These are phyloP conservation scores for Pseudopithomyces chartarum DNA, from an alignment of 2,329 filamentous ascomycete species.

Conservation along the genomic window DNA sequence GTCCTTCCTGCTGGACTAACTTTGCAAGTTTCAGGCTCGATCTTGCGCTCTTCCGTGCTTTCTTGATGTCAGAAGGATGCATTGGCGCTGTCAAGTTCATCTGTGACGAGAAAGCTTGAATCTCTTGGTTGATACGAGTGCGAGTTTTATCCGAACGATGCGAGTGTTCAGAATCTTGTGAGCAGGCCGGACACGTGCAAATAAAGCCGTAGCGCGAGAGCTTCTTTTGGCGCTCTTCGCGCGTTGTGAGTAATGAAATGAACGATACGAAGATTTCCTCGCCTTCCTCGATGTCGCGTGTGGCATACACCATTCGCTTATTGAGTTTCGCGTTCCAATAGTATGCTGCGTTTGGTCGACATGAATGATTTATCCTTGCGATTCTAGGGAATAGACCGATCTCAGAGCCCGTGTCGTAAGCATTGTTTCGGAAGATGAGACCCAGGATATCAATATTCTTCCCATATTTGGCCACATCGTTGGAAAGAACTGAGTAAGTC, in stretches of 20 bases:
- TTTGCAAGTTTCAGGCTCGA: constrained; percentile 31
- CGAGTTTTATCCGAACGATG: constrained; percentile 33
- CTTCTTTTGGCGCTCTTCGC: constrained; percentile 35
- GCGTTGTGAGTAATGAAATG: constrained; percentile 38
- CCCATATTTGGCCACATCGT: constrained; percentile 14
- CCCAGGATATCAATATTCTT: constrained; percentile 27
- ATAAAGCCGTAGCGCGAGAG: constrained; percentile 43
- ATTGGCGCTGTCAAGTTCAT: constrained; percentile 26
- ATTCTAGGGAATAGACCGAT: constrained; percentile 42
- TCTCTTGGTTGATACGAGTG: constrained; percentile 29
- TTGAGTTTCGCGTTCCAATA: constrained; percentile 41
- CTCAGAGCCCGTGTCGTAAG: constrained; percentile 38
- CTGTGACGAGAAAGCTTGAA: constrained; percentile 32
- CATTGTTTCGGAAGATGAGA: constrained; percentile 42
- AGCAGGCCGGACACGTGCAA: constrained; percentile 46
- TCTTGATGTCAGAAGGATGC: constrained; percentile 22
- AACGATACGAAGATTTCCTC: constrained; percentile 50
- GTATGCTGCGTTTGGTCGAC: constrained; percentile 44
- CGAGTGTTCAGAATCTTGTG: constrained; percentile 18
- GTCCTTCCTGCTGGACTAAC: constrained; percentile 37
- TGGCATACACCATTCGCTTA: constrained; percentile 42
- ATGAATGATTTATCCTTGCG: constrained; percentile 44
- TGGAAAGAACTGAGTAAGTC: constrained; percentile 24
- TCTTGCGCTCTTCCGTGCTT: constrained; percentile 30
- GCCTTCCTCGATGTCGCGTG: constrained; percentile 41